Percentiles rank a stretch among this genome's conserved stretches.
Conservation (phyloP, 2,329 filamentous ascomycete species). For the Microdochium nivale region DNA sequence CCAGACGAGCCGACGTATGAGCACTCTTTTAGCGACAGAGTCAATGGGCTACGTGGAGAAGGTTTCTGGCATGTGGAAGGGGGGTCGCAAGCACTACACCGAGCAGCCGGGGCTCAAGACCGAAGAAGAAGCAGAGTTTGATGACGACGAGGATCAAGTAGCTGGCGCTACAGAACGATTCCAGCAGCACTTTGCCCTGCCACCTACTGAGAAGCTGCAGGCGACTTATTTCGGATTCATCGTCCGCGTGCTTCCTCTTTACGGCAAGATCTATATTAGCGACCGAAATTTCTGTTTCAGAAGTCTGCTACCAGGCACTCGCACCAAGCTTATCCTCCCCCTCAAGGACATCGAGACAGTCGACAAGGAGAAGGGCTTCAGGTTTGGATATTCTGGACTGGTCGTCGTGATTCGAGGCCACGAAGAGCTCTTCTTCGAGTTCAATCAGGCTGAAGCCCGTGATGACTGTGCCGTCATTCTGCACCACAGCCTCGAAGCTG, state of each 20-base stretch:
- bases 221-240: slow-evolving; percentile 90
- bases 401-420: slow-evolving; percentile 90
- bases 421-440: slow-evolving; percentile 96
- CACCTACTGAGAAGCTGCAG: slow-evolving; percentile 70
- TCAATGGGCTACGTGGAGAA: slow-evolving; percentile 97
- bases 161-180: slow-evolving; percentile 71
- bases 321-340: slow-evolving; percentile 87
- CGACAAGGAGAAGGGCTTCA: slow-evolving; percentile 90
- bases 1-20: slow-evolving; percentile 71
- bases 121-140: slow-evolving; percentile 46
- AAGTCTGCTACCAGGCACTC: slow-evolving; percentile 78
- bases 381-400: slow-evolving; percentile 82
- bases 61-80: slow-evolving; percentile 94
- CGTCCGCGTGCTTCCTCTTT: slow-evolving; percentile 82
- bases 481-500: slow-evolving; percentile 65
- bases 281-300: slow-evolving; percentile 85
- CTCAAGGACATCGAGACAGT: slow-evolving; percentile 88
- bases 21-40: slow-evolving; percentile 73
- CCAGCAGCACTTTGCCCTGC: slow-evolving; percentile 82
- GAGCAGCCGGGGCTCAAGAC: slow-evolving; percentile 43
- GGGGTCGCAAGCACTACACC: slow-evolving; percentile 81
- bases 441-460: slow-evolving; percentile 64
- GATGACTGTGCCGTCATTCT: slow-evolving; percentile 86
- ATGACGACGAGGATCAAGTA: slow-evolving; percentile 54
- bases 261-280: slow-evolving; percentile 94